Evolutionary conservation across 371 early-diverging fungal genomes (phyloP).

Genomic region (Apophysomyces trapeziformis): DNA sequence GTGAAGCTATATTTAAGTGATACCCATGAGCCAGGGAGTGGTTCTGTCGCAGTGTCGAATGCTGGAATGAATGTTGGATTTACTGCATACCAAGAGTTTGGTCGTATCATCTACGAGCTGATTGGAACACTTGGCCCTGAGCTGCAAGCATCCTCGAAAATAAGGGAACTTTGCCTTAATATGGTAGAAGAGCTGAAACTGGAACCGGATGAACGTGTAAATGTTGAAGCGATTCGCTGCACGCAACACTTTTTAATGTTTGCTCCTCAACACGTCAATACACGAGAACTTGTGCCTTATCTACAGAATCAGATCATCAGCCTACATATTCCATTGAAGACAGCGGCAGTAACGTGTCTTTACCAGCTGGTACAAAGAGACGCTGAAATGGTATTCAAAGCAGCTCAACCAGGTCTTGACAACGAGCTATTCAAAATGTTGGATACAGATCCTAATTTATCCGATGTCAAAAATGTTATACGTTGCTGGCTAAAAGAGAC

Average conservation of each 20-base stretch:
- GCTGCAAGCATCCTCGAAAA: conserved; percentile 70
- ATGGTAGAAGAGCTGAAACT: conserved; percentile 80
- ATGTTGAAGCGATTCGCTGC: conserved; percentile 87
- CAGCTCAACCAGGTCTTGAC: conserved; percentile 72
- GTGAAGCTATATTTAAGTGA: conserved; percentile 88
- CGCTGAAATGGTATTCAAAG: conserved; percentile 74
- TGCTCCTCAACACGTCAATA: conserved; percentile 77
- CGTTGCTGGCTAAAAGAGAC: conserved; percentile 73
- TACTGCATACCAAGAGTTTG: conserved; percentile 77
- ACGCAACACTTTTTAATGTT: conserved; percentile 90
- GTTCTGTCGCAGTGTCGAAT: conserved; percentile 64
- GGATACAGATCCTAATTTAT: conserved; percentile 76
- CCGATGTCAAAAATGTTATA: conserved; percentile 86
- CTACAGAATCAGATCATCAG: conserved; percentile 74
- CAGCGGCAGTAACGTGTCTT: conserved; percentile 84
- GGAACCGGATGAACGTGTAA: conserved; percentile 80
- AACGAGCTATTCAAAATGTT: conserved; percentile 84
- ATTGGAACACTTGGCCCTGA: conserved; percentile 94
- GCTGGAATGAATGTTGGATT: conserved; percentile 65
- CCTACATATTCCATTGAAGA: conserved; percentile 71
- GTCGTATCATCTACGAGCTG: conserved; percentile 85
- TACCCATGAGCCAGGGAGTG: conserved; percentile 79
- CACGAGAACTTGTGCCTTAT: conserved; percentile 73
- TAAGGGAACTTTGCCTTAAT: conserved; percentile 77
- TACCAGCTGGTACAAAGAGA: conserved; percentile 86